phyloP scores from a whole-genome alignment of 2,329 filamentous ascomycete genomes.

The Stachybotrys chartarum region DNA sequence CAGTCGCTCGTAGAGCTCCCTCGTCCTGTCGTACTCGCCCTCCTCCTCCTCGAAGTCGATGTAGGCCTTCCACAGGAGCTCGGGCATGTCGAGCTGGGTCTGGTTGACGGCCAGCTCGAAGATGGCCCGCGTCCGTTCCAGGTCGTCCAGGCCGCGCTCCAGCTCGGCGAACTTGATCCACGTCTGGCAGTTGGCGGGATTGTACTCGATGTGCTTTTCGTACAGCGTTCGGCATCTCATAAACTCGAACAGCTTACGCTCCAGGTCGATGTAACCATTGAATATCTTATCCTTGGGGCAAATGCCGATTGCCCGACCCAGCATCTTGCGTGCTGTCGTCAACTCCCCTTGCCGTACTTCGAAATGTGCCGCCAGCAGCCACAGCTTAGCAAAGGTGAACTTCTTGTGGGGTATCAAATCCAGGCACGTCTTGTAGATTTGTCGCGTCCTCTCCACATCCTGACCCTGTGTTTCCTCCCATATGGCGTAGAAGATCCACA shows the following conservation, averaged over 20 bases:
- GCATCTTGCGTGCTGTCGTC: slow-evolving; percentile 72
- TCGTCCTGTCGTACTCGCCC: slow-evolving; percentile 77
- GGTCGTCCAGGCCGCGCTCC: slow-evolving; percentile 83
- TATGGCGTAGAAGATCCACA: slow-evolving; percentile 95
- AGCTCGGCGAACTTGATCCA: slow-evolving; percentile 97
- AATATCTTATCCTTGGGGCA: slow-evolving; percentile 96
- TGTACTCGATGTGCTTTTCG: slow-evolving; percentile 90
- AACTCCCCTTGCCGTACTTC: slow-evolving; percentile 84
- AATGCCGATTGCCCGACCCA: slow-evolving; percentile 86
- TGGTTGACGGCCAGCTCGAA: slow-evolving; percentile 87
- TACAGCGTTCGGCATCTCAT: slow-evolving; percentile 83
- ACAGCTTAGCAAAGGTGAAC: slow-evolving; percentile 96
- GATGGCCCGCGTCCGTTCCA: slow-evolving; percentile 81
- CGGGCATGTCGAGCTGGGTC: slow-evolving; percentile 86
- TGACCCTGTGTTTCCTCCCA: slow-evolving; percentile 87
- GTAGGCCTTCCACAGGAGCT: slow-evolving; percentile 94
- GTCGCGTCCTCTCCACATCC: slow-evolving; percentile 69
- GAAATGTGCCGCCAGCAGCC: slow-evolving; percentile 89
- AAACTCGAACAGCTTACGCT: slow-evolving; percentile 92
- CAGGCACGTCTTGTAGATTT: slow-evolving; percentile 86
- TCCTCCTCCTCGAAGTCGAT: slow-evolving; percentile 98
- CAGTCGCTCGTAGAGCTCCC: slow-evolving; percentile 80
- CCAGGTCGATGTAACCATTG: slow-evolving; percentile 86
- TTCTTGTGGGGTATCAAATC: slow-evolving; percentile 88
- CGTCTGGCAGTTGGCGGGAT: slow-evolving; percentile 80